Evolutionary conservation across 371 early-diverging fungal species (phyloP).

Genomic region (Ordospora colligata): DNA sequence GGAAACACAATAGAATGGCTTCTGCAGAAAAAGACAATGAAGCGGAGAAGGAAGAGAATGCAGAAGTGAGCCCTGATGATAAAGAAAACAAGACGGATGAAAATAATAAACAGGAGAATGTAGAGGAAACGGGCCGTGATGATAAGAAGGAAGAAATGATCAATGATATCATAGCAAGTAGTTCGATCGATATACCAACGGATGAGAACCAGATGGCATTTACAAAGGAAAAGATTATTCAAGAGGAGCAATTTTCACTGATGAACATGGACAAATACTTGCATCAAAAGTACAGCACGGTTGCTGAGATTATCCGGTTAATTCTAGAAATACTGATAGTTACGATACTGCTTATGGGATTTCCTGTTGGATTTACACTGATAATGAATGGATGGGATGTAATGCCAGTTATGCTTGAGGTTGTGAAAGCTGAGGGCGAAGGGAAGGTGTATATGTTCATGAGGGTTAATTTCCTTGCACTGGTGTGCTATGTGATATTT

Average conservation of each 20-base stretch:
- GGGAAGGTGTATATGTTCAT: slow-evolving; percentile 11
- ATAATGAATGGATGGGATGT: slow-evolving; percentile 4
- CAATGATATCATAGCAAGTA: slow-evolving; percentile 40
- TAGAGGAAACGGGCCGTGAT: slow-evolving; percentile 16
- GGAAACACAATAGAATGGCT: too few species aligned
- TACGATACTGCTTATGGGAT: slow-evolving; percentile 36
- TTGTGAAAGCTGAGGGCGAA: not conserved
- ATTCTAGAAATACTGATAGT: slow-evolving; percentile 43
- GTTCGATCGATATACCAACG: slow-evolving; percentile 14
- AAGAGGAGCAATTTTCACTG: slow-evolving; percentile 22
- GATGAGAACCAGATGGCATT: slow-evolving; percentile 12
- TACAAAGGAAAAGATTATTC: slow-evolving; percentile 18
- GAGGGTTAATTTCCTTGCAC: slow-evolving; percentile 36
- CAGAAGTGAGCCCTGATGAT: not conserved
- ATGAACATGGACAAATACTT: slow-evolving; percentile 45
- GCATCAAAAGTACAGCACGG: slow-evolving; percentile 3
- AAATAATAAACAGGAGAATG: slow-evolving; percentile 19
- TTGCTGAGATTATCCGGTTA: slow-evolving; percentile 5
- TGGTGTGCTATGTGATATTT: slow-evolving; percentile 45
- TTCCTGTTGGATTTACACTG: slow-evolving; percentile 26
- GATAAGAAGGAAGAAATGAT: slow-evolving; percentile 24
- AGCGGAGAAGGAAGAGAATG: slow-evolving; percentile 25
- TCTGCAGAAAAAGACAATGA: slow-evolving; percentile 13
- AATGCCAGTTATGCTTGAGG: not conserved
- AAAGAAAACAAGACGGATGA: slow-evolving; percentile 3